These are phyloP conservation scores for Daldinia caldariorum DNA, from an alignment of 495 filamentous ascomycete genomes.

Conservation along the genomic window DNA sequence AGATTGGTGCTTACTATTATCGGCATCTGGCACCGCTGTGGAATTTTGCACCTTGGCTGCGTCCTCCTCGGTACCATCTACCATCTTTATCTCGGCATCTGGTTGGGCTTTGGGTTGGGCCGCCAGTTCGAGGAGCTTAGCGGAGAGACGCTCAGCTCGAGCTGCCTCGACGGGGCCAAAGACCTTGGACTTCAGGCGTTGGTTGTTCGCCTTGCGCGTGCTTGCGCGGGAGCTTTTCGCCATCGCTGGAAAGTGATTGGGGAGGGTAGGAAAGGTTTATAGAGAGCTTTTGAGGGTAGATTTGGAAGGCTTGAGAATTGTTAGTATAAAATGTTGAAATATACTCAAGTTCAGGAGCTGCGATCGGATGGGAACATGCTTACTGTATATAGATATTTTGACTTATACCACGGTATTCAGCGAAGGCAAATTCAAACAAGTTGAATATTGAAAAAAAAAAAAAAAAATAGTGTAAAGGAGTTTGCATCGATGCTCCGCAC, in stretches of 20 bases:
- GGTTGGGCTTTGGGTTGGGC: slow-evolving; percentile 66
- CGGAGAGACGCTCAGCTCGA: slow-evolving; percentile 78
- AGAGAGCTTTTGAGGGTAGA: not conserved
- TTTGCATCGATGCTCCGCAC: slow-evolving; percentile 24
- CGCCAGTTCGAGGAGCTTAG: slow-evolving; percentile 79
- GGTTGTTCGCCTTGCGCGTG: slow-evolving; percentile 78
- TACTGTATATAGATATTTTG: slow-evolving; percentile 10
- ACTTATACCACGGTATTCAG: not conserved
- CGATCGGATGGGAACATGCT: not conserved
- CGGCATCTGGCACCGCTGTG: slow-evolving; percentile 13
- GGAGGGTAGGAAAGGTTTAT: not conserved
- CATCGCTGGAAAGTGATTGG: slow-evolving; percentile 62
- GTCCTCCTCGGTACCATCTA: slow-evolving; percentile 35
- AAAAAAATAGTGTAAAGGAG: slow-evolving; percentile 5
- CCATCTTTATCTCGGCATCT: slow-evolving; percentile 35
- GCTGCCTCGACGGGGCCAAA: slow-evolving; percentile 82
- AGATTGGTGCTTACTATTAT: slow-evolving; percentile 49
- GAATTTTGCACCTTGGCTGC: slow-evolving; percentile 50
- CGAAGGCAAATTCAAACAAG: slow-evolving; percentile 1
- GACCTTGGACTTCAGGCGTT: slow-evolving; percentile 75
- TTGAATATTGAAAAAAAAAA: slow-evolving; percentile 22
- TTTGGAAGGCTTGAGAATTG: slow-evolving; percentile 13
- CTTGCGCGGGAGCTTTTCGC: slow-evolving; percentile 83
- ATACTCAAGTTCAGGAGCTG: not conserved
- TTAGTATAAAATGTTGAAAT: slow-evolving; percentile 9